Conservation (phyloP, 2,329 filamentous ascomycete species). For the Aureobasidium lini region DNA sequence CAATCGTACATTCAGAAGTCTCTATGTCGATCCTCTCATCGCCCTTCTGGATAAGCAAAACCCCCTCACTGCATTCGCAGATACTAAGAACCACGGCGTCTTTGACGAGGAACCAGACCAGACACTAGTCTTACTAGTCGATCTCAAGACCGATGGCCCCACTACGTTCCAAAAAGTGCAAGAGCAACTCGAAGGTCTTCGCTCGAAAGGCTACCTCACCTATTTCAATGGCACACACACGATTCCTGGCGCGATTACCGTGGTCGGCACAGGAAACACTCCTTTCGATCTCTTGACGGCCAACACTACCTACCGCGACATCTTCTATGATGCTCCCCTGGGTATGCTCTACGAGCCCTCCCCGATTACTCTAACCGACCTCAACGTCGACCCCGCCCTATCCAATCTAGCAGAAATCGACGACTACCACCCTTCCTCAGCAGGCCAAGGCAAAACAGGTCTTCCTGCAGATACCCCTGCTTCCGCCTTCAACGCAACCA, state of each 20-base stretch:
- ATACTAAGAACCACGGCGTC: slow-evolving; percentile 44
- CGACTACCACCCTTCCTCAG: not conserved
- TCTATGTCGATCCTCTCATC: slow-evolving; percentile 60
- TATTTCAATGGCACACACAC: slow-evolving; percentile 45
- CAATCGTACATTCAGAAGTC: slow-evolving; percentile 51
- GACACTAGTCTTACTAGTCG: slow-evolving; percentile 56
- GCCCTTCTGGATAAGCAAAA: slow-evolving; percentile 51
- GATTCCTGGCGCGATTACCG: slow-evolving; percentile 52
- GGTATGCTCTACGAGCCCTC: slow-evolving; percentile 33
- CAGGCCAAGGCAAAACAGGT: slow-evolving; percentile 40
- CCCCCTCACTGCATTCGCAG: slow-evolving; percentile 40
- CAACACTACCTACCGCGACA: slow-evolving; percentile 50
- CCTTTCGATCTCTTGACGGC: slow-evolving; percentile 49
- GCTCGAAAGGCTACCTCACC: slow-evolving; percentile 46
- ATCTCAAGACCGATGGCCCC: slow-evolving; percentile 56
- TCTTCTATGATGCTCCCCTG: slow-evolving; percentile 59
- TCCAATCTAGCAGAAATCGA: not conserved
- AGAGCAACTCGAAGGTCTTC: slow-evolving; percentile 51
- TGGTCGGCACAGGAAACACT: slow-evolving; percentile 61
- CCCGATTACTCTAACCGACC: not conserved
- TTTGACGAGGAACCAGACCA: slow-evolving; percentile 34
- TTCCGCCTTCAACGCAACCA: slow-evolving; percentile 40
- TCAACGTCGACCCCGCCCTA: not conserved
- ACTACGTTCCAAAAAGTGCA: slow-evolving; percentile 48
- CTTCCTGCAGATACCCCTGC: slow-evolving; percentile 30